Percentiles rank a stretch among this genome's conserved stretches.
phyloP scores from a whole-genome alignment of 768 basidiomycete species.

The Trametes coccinea region DNA sequence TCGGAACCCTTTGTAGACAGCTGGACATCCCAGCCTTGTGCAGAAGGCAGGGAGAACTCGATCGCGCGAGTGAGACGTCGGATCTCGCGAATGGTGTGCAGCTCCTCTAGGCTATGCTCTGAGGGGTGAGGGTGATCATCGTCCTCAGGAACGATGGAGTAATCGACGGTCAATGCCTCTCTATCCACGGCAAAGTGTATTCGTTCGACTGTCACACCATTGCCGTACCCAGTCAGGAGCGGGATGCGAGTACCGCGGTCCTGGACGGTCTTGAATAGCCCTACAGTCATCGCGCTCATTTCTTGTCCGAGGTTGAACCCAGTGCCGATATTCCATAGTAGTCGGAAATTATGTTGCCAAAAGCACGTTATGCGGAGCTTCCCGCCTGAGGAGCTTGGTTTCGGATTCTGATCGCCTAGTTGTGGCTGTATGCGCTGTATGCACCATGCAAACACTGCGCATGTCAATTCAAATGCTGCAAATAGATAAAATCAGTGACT shows the following conservation, averaged over 20 bases:
- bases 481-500: background rate
- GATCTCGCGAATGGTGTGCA: slow-evolving; percentile 64
- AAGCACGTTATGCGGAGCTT: slow-evolving; percentile 84
- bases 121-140: slow-evolving; percentile 44
- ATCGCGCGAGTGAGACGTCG: slow-evolving; percentile 72
- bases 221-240: slow-evolving; percentile 73
- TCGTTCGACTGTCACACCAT: slow-evolving; percentile 78
- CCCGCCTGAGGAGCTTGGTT: slow-evolving; percentile 3
- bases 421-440: slow-evolving; percentile 64
- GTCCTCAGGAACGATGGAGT: slow-evolving; percentile 78
- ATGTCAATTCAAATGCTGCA: slow-evolving; percentile 10
- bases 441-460: slow-evolving; percentile 86
- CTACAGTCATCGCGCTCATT: slow-evolving; percentile 81
- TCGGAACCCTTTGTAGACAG: slow-evolving; percentile 72
- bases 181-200: slow-evolving; percentile 80
- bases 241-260: slow-evolving; percentile 77
- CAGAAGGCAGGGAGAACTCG: slow-evolving; percentile 76
- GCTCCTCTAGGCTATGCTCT: slow-evolving; percentile 58
- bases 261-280: slow-evolving; percentile 77
- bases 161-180: slow-evolving; percentile 80
- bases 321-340: slow-evolving; percentile 79
- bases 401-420: slow-evolving; percentile 7
- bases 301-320: slow-evolving; percentile 70
- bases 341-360: slow-evolving; percentile 92
- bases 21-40: slow-evolving; percentile 86